Evolutionary conservation across 495 filamentous ascomycete species (phyloP).

Genomic region (Podospora pseudopauciseta): DNA sequence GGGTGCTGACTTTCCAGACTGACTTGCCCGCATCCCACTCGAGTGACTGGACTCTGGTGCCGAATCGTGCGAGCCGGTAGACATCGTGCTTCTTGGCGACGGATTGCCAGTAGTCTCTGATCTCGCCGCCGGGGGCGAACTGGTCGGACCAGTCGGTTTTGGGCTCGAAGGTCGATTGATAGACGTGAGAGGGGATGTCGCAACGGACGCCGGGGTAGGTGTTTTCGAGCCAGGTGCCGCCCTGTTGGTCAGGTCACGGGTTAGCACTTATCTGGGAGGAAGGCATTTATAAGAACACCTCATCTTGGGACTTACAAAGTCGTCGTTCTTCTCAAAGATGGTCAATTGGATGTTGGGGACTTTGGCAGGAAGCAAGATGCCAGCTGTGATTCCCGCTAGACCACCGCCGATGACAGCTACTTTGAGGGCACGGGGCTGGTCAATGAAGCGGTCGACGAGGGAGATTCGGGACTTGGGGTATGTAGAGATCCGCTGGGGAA

Average conservation of each 20-base stretch:
- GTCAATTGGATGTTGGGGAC: slow-evolving; percentile 55
- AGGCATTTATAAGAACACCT: no score
- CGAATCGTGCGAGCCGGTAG: slow-evolving; percentile 50
- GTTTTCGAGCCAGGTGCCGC: slow-evolving; percentile 72
- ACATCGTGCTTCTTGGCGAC: slow-evolving; percentile 60
- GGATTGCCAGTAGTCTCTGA: slow-evolving; percentile 60
- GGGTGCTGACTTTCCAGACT: slow-evolving; percentile 49
- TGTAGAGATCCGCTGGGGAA: slow-evolving; percentile 11
- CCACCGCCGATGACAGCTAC: slow-evolving; percentile 66
- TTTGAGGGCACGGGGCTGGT: slow-evolving; percentile 52
- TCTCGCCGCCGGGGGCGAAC: slow-evolving; percentile 62
- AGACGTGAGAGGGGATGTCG: slow-evolving; percentile 70
- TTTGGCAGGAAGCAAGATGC: slow-evolving; percentile 56
- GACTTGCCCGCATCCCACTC: slow-evolving; percentile 51
- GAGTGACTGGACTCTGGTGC: slow-evolving; percentile 49
- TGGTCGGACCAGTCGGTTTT: slow-evolving; percentile 64
- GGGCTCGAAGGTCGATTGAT: slow-evolving; percentile 62
- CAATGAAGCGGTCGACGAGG: slow-evolving; percentile 51
- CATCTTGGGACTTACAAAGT: slow-evolving; percentile 40
- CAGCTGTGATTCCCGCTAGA: slow-evolving; percentile 58
- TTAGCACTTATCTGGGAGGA: slow-evolving; percentile 12
- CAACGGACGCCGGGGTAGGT: slow-evolving; percentile 65
- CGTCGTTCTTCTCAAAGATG: slow-evolving; percentile 72
- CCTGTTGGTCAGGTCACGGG: slow-evolving; percentile 23
- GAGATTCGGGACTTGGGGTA: slow-evolving; percentile 28